Evolutionary conservation across 306 rosid species (phyloP).

Genomic region (Vigna angularis): DNA sequence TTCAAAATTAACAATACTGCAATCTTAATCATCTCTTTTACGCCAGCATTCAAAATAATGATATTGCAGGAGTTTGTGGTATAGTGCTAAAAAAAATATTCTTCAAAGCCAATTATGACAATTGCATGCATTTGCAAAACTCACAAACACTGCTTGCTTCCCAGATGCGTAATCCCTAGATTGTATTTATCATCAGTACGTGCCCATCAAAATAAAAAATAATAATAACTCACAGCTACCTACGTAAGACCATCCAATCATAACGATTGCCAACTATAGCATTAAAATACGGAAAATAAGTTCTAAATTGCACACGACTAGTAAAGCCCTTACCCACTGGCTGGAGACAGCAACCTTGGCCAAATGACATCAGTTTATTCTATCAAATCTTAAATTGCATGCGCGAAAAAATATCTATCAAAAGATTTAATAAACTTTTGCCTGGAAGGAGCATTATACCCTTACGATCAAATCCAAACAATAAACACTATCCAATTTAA

Average conservation of each 20-base stretch:
- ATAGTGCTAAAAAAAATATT: slow-evolving; percentile 5
- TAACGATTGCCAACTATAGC: not conserved
- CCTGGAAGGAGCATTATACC: not conserved
- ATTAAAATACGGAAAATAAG: not conserved
- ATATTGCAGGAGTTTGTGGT: not conserved
- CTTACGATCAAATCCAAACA: slow-evolving; percentile 22
- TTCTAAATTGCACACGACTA: not conserved
- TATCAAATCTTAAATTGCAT: not conserved
- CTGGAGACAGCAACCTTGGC: not conserved
- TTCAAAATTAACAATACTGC: slow-evolving; percentile 23
- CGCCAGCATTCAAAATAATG: not conserved
- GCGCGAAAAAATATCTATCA: not conserved
- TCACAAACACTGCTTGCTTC: not conserved
- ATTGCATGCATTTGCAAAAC: slow-evolving; percentile 19
- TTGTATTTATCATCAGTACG: not conserved
- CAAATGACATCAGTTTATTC: not conserved
- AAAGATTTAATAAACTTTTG: not conserved
- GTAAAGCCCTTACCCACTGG: slow-evolving; percentile 6
- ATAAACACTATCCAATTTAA: not conserved
- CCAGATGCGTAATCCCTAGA: not conserved
- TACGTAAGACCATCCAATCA: slow-evolving; percentile 9
- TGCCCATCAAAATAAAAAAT: not conserved
- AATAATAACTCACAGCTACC: slow-evolving; percentile 11
- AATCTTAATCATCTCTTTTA: slow-evolving; percentile 5
- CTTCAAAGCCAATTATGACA: slow-evolving; percentile 13